Evolutionary conservation across 352 stramenopile species (phyloP), one percentile per base, ranked within the genome.

Genomic region (Phytophthora nicotianae): DNA sequence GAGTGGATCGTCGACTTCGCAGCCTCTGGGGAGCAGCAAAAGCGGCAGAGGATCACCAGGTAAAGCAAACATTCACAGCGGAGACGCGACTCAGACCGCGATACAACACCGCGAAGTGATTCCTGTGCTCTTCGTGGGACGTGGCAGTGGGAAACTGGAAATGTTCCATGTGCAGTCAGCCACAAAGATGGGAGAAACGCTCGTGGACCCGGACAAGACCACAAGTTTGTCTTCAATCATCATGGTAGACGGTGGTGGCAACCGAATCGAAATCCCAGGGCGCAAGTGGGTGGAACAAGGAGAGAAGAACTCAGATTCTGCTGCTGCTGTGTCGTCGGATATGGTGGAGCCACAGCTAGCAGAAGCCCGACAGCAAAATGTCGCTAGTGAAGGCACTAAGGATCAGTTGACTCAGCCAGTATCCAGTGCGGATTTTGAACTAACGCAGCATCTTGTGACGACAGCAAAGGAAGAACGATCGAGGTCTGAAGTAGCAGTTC

Each of bases 101-200:
- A 72, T 69, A 9, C 68, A 81, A 35, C 72, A 87, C 47, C 75
- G 66, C 33, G 78, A 88, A 63, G 72, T 83, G 32, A 70, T 90
- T 10, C 78, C 72, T 20, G 69, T 90, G 2, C 65, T 93, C 3
- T 91, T 90, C 61, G 75, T 91, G 19, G 85, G 85, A 10, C 79
- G 85, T 35, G 80, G 81, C 5, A 86, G 77, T 13, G 79, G 83
- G 0, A 85, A 86, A 52, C 32, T 91, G 21, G 81, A 94, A 55
- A 84, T 91, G 74, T 94, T 83, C 40, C 79, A 94, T 53, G 53
- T 91, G 2, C 73, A 89, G 17, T 80, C 83, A 3, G 76, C 78
- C 7, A 82, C 63, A 46, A 91, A 91, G 50, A 87, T 91, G 42
- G 80, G 72, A 24, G 79, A 89, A 70, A 86, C 64, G 10, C 45